Evolutionary conservation across 2,329 filamentous ascomycete species (phyloP).

Genomic region (Colletotrichum liriopes): DNA sequence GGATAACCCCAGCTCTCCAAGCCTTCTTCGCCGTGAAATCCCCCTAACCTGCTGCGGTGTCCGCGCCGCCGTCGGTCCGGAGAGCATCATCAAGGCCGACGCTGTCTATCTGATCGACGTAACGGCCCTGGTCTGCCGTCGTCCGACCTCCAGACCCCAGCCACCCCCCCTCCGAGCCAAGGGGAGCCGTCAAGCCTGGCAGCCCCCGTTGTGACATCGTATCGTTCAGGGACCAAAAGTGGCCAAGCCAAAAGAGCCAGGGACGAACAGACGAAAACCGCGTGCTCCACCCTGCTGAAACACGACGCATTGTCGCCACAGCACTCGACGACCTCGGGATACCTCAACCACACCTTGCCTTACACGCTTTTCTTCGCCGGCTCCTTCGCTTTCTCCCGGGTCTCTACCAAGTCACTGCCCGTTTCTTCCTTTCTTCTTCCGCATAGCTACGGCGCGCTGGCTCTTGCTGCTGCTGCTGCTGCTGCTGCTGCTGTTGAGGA

Average conservation of each 20-base stretch:
- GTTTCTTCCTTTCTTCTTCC: neutral
- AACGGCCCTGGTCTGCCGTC: conserved; percentile 12
- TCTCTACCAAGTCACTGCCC: neutral
- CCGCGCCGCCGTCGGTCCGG: neutral
- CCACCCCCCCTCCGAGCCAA: neutral
- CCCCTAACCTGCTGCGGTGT: neutral
- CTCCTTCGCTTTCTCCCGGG: neutral
- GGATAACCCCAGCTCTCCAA: conserved; percentile 15
- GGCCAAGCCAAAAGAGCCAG: neutral
- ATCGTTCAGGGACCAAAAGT: conserved; percentile 4
- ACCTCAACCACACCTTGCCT: conserved; percentile 15
- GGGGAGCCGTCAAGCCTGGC: neutral
- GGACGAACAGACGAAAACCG: conserved; percentile 21
- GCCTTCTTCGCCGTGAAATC: neutral
- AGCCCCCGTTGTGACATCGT: neutral
- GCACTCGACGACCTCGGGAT: neutral
- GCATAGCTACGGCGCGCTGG: neutral
- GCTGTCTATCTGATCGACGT: conserved; percentile 1
- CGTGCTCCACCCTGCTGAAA: conserved; percentile 38
- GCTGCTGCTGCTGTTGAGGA: neutral
- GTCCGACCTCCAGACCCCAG: conserved; percentile 25
- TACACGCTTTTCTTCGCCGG: neutral
- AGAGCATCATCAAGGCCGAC: neutral
- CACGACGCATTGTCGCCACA: conserved; percentile 43
- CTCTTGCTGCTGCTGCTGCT: neutral